phyloP scores from a whole-genome alignment of 2,329 filamentous ascomycete genomes.

The Akanthomyces muscarius region DNA sequence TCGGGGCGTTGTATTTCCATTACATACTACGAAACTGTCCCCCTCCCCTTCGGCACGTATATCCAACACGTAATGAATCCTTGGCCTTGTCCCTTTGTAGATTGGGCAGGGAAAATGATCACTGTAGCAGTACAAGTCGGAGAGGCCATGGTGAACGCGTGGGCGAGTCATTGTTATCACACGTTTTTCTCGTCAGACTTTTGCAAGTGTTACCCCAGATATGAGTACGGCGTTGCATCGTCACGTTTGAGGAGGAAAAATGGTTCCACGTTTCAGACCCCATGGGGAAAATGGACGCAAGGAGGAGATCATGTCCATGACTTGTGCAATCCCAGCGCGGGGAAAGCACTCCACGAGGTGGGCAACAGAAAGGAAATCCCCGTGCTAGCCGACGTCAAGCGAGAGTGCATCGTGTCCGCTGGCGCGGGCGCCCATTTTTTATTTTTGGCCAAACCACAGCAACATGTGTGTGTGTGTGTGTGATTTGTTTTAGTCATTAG shows the following conservation, averaged over 20 bases:
- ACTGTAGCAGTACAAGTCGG: too few species aligned
- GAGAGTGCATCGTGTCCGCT: background rate
- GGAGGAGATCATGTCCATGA: background rate
- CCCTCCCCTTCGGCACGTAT: too few species aligned
- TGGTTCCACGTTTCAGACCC: background rate
- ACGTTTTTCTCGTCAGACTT: too few species aligned
- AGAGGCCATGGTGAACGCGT: too few species aligned
- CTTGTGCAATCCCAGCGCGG: background rate
- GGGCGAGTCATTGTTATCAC: too few species aligned
- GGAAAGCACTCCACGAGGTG: background rate
- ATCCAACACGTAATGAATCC: too few species aligned
- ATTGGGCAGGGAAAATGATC: too few species aligned
- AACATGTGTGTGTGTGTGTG: background rate
- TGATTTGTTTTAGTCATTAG: background rate
- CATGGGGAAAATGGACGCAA: background rate
- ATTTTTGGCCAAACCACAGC: too few species aligned
- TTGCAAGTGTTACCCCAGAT: too few species aligned
- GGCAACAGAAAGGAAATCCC: background rate
- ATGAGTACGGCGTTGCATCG: too few species aligned
- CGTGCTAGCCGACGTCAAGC: conserved; percentile 12
- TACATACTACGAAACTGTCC: background rate
- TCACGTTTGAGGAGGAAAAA: background rate
- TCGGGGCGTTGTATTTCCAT: background rate
- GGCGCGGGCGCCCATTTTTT: background rate
- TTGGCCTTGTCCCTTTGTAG: too few species aligned